Percentiles rank a stretch among this genome's conserved stretches.
These are phyloP conservation scores for Camelina neglecta DNA, from an alignment of 345 rosid genomes.

Conservation along the genomic window DNA sequence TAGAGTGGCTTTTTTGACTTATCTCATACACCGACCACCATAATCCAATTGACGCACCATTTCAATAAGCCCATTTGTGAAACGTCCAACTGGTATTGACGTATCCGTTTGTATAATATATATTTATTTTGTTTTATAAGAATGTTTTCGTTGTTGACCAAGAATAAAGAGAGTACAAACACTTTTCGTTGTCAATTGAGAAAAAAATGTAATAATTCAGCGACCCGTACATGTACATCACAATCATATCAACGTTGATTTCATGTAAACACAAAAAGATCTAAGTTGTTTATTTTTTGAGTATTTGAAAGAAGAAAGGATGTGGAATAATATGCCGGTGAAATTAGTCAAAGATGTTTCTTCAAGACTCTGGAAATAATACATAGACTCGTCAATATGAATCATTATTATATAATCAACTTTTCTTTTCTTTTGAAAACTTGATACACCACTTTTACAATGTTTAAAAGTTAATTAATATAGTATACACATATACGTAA, in stretches of 20 bases:
- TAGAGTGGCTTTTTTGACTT: constrained; percentile 36
- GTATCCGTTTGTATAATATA: background rate
- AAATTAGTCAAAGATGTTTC: constrained; percentile 21
- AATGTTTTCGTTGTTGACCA: background rate
- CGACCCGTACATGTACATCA: constrained; percentile 4
- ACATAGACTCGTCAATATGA: constrained; percentile 1
- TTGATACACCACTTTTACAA: too few species aligned
- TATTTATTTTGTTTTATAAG: background rate
- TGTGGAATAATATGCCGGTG: background rate
- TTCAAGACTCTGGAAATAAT: background rate
- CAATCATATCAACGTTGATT: constrained; percentile 38
- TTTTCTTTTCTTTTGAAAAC: too few species aligned
- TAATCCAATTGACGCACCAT: constrained; percentile 37
- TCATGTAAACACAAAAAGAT: background rate
- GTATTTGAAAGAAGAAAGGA: constrained; percentile 4
- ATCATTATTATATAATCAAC: background rate
- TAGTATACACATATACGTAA: background rate
- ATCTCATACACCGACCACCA: constrained; percentile 36
- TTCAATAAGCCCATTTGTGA: constrained; percentile 28
- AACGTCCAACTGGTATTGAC: background rate
- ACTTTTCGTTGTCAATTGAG: constrained; percentile 7
- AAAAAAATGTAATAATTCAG: constrained; percentile 11
- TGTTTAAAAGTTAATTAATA: background rate
- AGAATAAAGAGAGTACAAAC: background rate
- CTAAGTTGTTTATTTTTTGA: background rate